These are phyloP conservation scores for Populus deltoides DNA, from an alignment of 345 rosid genomes.

Conservation along the genomic window DNA sequence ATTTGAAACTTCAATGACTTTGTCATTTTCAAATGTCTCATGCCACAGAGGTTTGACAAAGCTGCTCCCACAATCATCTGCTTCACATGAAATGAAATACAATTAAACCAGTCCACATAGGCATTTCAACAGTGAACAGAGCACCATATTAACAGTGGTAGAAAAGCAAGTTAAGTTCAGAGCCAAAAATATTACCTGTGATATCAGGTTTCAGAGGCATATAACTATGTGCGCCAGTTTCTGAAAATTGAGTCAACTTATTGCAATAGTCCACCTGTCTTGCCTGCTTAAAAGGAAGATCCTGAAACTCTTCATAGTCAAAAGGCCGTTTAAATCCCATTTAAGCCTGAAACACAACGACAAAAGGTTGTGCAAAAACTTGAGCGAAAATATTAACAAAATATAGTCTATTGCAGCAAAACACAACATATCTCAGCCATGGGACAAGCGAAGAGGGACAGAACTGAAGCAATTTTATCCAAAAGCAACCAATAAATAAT, in stretches of 20 bases:
- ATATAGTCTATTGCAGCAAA: not conserved
- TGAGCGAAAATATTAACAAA: not conserved
- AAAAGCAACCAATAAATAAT: not conserved
- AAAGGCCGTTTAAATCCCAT: constrained; percentile 26
- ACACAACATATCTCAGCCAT: not conserved
- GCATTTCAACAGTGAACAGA: not conserved
- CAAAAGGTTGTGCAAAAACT: not conserved
- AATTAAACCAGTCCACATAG: not conserved
- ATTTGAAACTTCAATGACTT: constrained; percentile 25
- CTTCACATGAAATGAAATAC: not conserved
- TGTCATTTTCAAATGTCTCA: constrained; percentile 27
- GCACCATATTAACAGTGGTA: not conserved
- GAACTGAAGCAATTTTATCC: not conserved
- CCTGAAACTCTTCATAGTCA: constrained; percentile 16
- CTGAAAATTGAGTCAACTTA: constrained; percentile 12
- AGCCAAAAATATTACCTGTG: not conserved
- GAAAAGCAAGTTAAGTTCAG: not conserved
- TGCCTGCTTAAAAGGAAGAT: constrained; percentile 21
- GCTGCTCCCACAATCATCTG: constrained; percentile 29
- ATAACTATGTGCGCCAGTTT: not conserved
- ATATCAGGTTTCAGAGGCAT: not conserved
- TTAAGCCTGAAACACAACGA: constrained; percentile 1
- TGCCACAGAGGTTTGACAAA: constrained; percentile 23
- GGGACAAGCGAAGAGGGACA: not conserved
- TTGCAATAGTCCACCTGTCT: constrained; percentile 20